Percentiles rank a stretch among this genome's conserved stretches.
These are phyloP conservation scores for Leccinum rimulosum DNA, from an alignment of 768 basidiomycete species.

Conservation along the genomic window DNA sequence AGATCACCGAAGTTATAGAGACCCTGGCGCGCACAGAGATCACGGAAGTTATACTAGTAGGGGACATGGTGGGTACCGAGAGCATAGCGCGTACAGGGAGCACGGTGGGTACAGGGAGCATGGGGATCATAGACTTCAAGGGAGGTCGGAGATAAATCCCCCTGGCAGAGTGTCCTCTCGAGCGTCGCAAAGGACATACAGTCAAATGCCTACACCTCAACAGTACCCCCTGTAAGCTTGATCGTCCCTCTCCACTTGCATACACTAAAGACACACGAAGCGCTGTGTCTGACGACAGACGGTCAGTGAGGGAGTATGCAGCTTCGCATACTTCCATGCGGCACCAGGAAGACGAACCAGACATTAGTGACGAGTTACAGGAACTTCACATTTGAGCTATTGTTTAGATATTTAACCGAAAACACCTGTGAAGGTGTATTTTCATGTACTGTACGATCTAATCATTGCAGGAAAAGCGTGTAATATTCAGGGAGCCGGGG, in stretches of 20 bases:
- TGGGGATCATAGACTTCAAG: conserved; percentile 12
- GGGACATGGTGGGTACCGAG: conserved; percentile 16
- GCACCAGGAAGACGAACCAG: conserved; percentile 20
- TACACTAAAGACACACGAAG: conserved; percentile 17
- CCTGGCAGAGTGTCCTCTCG: conserved; percentile 26
- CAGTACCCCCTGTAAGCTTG: conserved; percentile 21
- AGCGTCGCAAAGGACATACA: conserved; percentile 27
- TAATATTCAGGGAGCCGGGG: neutral
- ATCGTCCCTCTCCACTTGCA: neutral
- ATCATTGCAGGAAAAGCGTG: neutral
- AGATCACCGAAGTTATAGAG: conserved; percentile 12
- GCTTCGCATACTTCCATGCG: conserved; percentile 13
- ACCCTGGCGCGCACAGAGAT: conserved; percentile 8
- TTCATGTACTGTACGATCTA: neutral
- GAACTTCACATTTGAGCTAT: conserved; percentile 22
- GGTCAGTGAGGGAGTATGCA: conserved; percentile 22
- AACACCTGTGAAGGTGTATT: conserved; percentile 1
- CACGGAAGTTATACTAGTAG: conserved; percentile 8
- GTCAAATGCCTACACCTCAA: conserved; percentile 15
- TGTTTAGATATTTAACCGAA: conserved; percentile 6
- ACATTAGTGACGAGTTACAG: conserved; percentile 23
- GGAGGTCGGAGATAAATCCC: conserved; percentile 10
- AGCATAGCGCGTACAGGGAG: conserved; percentile 12
- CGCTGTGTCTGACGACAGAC: conserved; percentile 25
- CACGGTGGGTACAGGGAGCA: conserved; percentile 13